These are phyloP conservation scores for Phlyctochytrium planicorne DNA, from an alignment of 192 early-diverging fungal genomes.

Conservation along the genomic window DNA sequence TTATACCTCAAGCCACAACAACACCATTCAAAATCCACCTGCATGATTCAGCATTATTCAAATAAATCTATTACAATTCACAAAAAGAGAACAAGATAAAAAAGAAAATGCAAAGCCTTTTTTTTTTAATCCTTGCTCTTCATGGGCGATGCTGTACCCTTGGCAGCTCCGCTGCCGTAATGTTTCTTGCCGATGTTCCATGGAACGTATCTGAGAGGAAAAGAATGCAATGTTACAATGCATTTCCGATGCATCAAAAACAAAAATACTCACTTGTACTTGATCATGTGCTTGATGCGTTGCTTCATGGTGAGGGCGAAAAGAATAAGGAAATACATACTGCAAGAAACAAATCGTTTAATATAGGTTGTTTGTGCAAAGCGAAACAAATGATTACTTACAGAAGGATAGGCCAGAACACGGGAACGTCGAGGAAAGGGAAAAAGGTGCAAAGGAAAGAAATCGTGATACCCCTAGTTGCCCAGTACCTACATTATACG, in stretches of 20 bases:
- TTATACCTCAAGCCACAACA: too few relatives aligned
- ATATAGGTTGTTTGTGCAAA: background rate
- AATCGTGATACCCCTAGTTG: constrained; percentile 77
- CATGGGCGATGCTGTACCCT: too few relatives aligned
- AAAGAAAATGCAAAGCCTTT: too few relatives aligned
- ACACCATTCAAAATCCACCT: too few relatives aligned
- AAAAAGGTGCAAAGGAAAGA: constrained; percentile 85
- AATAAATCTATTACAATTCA: too few relatives aligned
- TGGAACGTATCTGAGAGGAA: constrained; percentile 32
- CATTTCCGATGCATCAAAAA: constrained; percentile 18
- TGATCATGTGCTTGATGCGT: constrained; percentile 97
- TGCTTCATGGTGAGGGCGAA: constrained; percentile 94
- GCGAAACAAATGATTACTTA: constrained; percentile 18
- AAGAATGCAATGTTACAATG: constrained; percentile 16
- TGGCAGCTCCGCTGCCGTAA: too few relatives aligned
- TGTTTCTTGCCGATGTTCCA: constrained; percentile 52
- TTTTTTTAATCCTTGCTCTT: too few relatives aligned
- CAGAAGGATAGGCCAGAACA: constrained; percentile 98
- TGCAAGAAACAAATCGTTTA: constrained; percentile 19
- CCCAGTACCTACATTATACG: constrained; percentile 62
- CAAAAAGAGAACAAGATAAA: too few relatives aligned
- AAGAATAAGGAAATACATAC: constrained; percentile 90
- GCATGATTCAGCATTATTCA: too few relatives aligned
- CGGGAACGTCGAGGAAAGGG: constrained; percentile 90
- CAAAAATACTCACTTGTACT: constrained; percentile 65